Percentiles rank a stretch among this genome's conserved stretches.
Conservation (phyloP, 352 stramenopile species). For the Phytophthora aleatoria region DNA sequence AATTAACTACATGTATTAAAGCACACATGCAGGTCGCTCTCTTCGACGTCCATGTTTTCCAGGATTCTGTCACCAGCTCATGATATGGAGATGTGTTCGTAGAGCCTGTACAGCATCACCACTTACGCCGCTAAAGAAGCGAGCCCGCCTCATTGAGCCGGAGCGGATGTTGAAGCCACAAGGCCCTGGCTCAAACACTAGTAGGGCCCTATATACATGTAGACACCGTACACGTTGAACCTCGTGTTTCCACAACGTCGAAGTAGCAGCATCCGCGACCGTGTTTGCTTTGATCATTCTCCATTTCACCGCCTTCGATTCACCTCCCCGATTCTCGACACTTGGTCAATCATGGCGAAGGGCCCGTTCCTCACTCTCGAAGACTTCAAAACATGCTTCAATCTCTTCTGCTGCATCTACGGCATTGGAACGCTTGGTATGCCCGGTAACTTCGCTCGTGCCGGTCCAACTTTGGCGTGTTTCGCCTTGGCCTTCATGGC, state of each 20-base stretch:
- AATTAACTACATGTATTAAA: no score
- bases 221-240: constrained; percentile 1
- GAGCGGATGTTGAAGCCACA: constrained; percentile 12
- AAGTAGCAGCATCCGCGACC: background rate
- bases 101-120: background rate
- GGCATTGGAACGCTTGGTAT: constrained; percentile 74
- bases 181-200: constrained; percentile 9
- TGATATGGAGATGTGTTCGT: constrained; percentile 9
- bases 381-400: constrained; percentile 60
- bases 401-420: constrained; percentile 69
- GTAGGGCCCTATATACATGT: background rate
- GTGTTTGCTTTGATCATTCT: constrained; percentile 12
- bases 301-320: constrained; percentile 9
- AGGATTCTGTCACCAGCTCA: constrained; percentile 5
- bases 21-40: no score
- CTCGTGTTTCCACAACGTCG: constrained; percentile 1
- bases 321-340: constrained; percentile 1
- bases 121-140: constrained; percentile 5
- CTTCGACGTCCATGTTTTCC: no score
- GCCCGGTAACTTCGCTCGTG: constrained; percentile 67
- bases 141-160: constrained; percentile 16
- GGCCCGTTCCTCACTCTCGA: constrained; percentile 51
- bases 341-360: constrained; percentile 16
- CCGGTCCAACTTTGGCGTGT: constrained; percentile 46
- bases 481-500: constrained; percentile 66